Evolutionary conservation across 306 rosid species (phyloP).

Genomic region (Cicer chorassanicum): DNA sequence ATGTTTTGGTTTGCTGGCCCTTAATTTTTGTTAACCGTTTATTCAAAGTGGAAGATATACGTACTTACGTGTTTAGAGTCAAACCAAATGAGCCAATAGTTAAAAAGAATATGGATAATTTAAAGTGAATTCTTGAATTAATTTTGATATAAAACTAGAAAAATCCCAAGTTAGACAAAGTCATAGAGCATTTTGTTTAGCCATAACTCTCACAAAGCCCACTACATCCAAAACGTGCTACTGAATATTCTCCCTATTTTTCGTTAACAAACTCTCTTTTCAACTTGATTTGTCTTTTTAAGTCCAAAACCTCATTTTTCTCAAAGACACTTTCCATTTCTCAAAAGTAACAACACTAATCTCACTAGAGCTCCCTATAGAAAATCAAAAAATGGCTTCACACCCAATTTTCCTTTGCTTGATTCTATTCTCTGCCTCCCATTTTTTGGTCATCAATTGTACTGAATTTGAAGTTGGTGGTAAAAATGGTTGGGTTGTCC

Average conservation of each 20-base stretch:
- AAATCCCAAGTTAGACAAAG: constrained; percentile 35
- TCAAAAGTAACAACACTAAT: neutral
- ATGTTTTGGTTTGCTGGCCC: neutral
- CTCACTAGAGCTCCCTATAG: constrained; percentile 47
- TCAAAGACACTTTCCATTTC: neutral
- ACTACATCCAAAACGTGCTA: constrained; percentile 57
- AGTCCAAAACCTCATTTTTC: constrained; percentile 40
- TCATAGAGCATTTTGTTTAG: constrained; percentile 46
- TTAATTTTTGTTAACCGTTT: neutral
- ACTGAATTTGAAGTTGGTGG: constrained; percentile 71
- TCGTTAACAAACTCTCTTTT: constrained; percentile 50
- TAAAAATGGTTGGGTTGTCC: constrained; percentile 65
- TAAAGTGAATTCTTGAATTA: constrained; percentile 10
- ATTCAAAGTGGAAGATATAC: constrained; percentile 5
- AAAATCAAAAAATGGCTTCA: constrained; percentile 47
- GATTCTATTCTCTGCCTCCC: constrained; percentile 42
- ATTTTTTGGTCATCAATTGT: constrained; percentile 40
- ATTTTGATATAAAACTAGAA: neutral
- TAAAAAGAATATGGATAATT: neutral
- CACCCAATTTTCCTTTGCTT: constrained; percentile 43
- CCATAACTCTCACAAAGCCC: constrained; percentile 25
- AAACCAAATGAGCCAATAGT: neutral
- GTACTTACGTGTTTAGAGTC: neutral
- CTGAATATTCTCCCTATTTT: constrained; percentile 49
- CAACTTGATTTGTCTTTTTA: constrained; percentile 38